These are phyloP conservation scores for Elongisporangium senticosum DNA, from an alignment of 352 stramenopile species.

Conservation along the genomic window DNA sequence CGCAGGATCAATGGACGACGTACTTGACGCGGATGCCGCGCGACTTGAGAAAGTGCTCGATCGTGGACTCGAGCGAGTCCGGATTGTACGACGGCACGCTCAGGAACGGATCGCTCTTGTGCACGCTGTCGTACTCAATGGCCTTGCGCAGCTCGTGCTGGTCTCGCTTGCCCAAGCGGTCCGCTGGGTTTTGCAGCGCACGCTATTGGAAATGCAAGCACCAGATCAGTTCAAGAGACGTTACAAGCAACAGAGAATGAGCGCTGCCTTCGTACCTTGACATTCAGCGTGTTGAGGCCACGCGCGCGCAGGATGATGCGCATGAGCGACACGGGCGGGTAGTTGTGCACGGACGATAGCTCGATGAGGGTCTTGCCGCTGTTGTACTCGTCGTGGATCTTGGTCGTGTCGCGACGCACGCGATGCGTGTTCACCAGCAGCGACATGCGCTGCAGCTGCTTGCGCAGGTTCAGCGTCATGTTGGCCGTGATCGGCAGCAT, in stretches of 20 bases:
- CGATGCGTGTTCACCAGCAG: slow-evolving; percentile 83
- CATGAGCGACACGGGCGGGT: slow-evolving; percentile 80
- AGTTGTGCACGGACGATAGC: slow-evolving; percentile 69
- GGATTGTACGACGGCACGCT: slow-evolving; percentile 62
- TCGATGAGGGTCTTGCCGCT: slow-evolving; percentile 74
- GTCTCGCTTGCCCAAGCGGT: slow-evolving; percentile 60
- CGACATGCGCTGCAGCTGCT: slow-evolving; percentile 82
- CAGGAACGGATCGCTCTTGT: slow-evolving; percentile 81
- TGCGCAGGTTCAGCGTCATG: slow-evolving; percentile 83
- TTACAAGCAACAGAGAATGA: background rate
- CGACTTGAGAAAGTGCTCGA: slow-evolving; percentile 68
- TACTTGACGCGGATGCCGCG: slow-evolving; percentile 77
- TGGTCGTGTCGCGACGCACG: slow-evolving; percentile 47
- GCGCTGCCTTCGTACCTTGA: slow-evolving; percentile 32
- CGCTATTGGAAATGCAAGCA: slow-evolving; percentile 28
- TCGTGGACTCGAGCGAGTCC: slow-evolving; percentile 64
- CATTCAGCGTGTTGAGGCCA: slow-evolving; percentile 49
- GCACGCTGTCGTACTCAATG: slow-evolving; percentile 74
- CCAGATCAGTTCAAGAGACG: background rate
- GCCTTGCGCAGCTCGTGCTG: slow-evolving; percentile 67
- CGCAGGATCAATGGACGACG: slow-evolving; percentile 8
- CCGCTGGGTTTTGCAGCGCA: slow-evolving; percentile 35
- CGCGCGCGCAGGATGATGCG: slow-evolving; percentile 69
- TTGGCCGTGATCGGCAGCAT: slow-evolving; percentile 86
- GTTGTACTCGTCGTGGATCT: slow-evolving; percentile 68